Percentiles rank a stretch among this genome's conserved stretches.
Evolutionary conservation across 805 yeast genomes (phyloP).

Genomic region (Zygoascus tannicola): DNA sequence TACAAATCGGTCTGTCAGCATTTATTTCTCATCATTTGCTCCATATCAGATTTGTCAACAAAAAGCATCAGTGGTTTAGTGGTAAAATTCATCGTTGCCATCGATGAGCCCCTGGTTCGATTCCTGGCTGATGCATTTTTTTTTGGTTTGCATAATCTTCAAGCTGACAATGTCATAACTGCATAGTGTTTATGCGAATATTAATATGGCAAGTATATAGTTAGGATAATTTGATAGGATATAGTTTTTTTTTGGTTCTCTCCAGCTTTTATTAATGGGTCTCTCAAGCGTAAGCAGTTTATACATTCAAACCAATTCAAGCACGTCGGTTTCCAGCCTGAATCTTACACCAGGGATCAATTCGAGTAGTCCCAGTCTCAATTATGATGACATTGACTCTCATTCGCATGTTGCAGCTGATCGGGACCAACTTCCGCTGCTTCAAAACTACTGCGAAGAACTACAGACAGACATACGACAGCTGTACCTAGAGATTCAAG

Average conservation of each 20-base stretch:
- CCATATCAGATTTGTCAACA: too few relatives aligned
- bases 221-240: too few relatives aligned
- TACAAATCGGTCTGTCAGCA: too few relatives aligned
- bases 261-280: too few relatives aligned
- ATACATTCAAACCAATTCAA: too few relatives aligned
- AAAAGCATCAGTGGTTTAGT: constrained; percentile 44
- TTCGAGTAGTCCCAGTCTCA: background rate
- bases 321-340: background rate
- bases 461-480: background rate
- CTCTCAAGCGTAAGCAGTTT: too few relatives aligned
- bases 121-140: constrained; percentile 47
- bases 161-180: too few relatives aligned
- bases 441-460: constrained; percentile 1
- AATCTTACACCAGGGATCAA: background rate
- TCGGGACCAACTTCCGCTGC: background rate
- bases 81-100: constrained; percentile 51
- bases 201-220: too few relatives aligned
- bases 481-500: background rate
- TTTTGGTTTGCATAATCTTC: constrained; percentile 9
- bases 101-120: constrained; percentile 54
- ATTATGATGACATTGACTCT: background rate
- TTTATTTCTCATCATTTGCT: too few relatives aligned
- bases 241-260: too few relatives aligned
- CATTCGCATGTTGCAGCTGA: background rate
- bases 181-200: too few relatives aligned